phyloP scores from a whole-genome alignment of 768 basidiomycete species.

The Nidularia sp. region DNA sequence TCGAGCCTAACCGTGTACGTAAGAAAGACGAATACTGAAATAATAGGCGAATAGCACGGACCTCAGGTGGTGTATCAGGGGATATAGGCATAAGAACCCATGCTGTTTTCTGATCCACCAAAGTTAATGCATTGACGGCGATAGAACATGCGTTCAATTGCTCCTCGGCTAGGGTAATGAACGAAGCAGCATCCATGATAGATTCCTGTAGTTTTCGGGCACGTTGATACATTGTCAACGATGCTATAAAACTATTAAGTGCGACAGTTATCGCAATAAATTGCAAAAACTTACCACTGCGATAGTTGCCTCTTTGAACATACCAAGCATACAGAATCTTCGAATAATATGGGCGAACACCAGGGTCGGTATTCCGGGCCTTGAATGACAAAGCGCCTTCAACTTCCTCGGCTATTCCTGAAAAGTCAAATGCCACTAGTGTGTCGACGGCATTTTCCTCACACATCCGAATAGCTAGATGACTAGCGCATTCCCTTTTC shows the following conservation, averaged over 20 bases:
- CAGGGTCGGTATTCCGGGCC: conserved; percentile 89
- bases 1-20: conserved; percentile 37
- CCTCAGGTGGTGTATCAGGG: conserved; percentile 39
- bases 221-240: conserved; percentile 81
- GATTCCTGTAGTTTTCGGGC: conserved; percentile 73
- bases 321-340: conserved; percentile 95
- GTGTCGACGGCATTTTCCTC: conserved; percentile 78
- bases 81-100: conserved; percentile 74
- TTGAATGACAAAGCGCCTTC: conserved; percentile 89
- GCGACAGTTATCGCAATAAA: not conserved
- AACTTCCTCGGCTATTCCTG: conserved; percentile 80
- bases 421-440: conserved; percentile 80
- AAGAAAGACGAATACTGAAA: conserved; percentile 6
- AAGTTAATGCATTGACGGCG: conserved; percentile 82
- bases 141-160: conserved; percentile 80
- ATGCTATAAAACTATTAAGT: conserved; percentile 3
- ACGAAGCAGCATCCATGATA: conserved; percentile 31
- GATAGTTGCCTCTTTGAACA: conserved; percentile 80
- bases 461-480: conserved; percentile 89
- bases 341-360: conserved; percentile 80
- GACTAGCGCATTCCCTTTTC: conserved; percentile 76
- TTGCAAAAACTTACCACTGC: conserved; percentile 64
- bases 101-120: conserved; percentile 76
- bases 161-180: conserved; percentile 51
- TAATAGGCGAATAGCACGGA: conserved; percentile 29